A percentile compares a stretch with the other conserved stretches of the same genome.
Evolutionary conservation across 139 green algal species (phyloP).

Genomic region (Coelastrella sp.): DNA sequence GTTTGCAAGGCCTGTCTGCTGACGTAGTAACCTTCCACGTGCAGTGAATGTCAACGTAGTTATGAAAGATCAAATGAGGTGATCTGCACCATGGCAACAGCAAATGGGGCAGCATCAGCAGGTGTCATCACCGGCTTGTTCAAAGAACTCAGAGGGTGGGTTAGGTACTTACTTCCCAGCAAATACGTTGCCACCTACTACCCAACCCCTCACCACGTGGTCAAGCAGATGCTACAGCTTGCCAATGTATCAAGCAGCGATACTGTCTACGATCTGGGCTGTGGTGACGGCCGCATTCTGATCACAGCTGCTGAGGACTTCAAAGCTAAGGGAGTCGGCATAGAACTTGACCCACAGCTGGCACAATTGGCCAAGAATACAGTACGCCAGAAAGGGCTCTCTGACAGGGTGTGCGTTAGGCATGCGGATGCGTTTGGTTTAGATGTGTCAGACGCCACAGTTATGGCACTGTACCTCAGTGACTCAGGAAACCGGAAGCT

Average conservation of each 20-base stretch:
- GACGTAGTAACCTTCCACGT: too few species aligned
- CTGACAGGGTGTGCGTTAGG: slow-evolving; percentile 1
- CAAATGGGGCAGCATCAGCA: background rate
- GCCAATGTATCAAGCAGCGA: slow-evolving; percentile 3
- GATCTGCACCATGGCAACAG: background rate
- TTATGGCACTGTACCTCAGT: slow-evolving; percentile 37
- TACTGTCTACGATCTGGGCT: slow-evolving; percentile 38
- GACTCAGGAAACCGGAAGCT: slow-evolving; percentile 26
- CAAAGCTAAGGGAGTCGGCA: slow-evolving; percentile 1
- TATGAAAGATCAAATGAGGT: too few species aligned
- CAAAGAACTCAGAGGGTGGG: slow-evolving; percentile 35
- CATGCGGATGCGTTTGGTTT: background rate
- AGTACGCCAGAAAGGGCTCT: background rate
- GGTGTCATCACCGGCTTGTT: background rate
- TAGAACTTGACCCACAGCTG: slow-evolving; percentile 42
- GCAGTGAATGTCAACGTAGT: too few species aligned
- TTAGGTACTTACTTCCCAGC: slow-evolving; percentile 16
- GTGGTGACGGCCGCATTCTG: slow-evolving; percentile 37
- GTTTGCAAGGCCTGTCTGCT: too few species aligned
- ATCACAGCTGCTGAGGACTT: slow-evolving; percentile 25
- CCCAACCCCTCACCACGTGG: slow-evolving; percentile 27
- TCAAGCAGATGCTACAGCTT: slow-evolving; percentile 25
- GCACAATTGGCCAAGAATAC: background rate
- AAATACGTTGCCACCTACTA: slow-evolving; percentile 44
- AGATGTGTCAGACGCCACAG: slow-evolving; percentile 25